phyloP scores from a whole-genome alignment of 331 rosid genomes.

The Quercus tomentella region DNA sequence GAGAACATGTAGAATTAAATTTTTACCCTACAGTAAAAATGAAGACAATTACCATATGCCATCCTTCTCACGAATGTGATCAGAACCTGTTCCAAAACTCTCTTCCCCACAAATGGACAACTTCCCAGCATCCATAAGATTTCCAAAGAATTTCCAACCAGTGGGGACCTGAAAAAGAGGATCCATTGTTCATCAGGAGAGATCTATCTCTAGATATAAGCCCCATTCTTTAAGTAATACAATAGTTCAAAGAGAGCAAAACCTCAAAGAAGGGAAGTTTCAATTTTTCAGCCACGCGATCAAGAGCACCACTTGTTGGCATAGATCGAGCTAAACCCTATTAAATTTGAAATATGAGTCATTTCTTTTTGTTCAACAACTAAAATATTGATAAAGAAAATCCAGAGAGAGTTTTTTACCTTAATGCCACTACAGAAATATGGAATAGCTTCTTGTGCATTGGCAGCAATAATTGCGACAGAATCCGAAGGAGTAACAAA shows the following conservation, averaged over 20 bases:
- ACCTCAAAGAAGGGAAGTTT: conserved; percentile 96
- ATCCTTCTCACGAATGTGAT: conserved; percentile 98
- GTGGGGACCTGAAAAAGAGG: conserved; percentile 74
- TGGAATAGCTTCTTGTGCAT: conserved; percentile 86
- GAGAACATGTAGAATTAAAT: neutral
- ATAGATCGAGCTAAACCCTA: conserved; percentile 97
- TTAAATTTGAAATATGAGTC: conserved; percentile 15
- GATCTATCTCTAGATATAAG: conserved; percentile 7
- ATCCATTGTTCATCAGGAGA: conserved; percentile 22
- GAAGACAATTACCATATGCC: conserved; percentile 82
- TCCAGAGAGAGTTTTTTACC: conserved; percentile 35
- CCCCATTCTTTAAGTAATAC: conserved; percentile 3
- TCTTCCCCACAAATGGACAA: conserved; percentile 96
- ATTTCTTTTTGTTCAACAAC: neutral
- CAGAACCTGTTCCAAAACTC: conserved; percentile 98
- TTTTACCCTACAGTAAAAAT: conserved; percentile 9
- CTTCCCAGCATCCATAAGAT: conserved; percentile 97
- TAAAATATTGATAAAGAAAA: neutral
- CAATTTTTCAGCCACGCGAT: conserved; percentile 84
- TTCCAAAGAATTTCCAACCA: conserved; percentile 98
- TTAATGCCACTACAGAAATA: conserved; percentile 70
- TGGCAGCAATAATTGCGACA: conserved; percentile 93
- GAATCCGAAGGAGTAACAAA: conserved; percentile 99
- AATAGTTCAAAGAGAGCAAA: conserved; percentile 11
- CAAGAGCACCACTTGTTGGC: conserved; percentile 98